phyloP scores from a whole-genome alignment of 2,329 filamentous ascomycete species.

The Nothomitra cinnamomea region DNA sequence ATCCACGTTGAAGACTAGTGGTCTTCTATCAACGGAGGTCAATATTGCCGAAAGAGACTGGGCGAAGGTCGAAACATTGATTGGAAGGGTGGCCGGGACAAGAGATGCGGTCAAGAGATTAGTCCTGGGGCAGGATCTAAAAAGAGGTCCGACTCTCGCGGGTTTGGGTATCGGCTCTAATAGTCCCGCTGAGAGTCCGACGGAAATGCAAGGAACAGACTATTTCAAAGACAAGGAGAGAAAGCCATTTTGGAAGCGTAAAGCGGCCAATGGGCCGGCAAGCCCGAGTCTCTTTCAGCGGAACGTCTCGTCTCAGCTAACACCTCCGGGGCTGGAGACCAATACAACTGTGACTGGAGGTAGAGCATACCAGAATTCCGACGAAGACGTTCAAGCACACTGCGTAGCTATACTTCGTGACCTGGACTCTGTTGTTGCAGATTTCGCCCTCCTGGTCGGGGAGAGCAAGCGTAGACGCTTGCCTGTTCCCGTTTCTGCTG shows the following conservation, averaged over 20 bases:
- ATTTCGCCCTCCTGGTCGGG: conserved; percentile 61
- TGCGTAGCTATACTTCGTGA: conserved; percentile 71
- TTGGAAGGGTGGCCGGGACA: conserved; percentile 73
- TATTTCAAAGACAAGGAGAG: conserved; percentile 33
- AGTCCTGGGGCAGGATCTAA: conserved; percentile 66
- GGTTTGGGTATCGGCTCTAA: conserved; percentile 16
- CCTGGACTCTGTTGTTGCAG: conserved; percentile 64
- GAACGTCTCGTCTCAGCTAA: conserved; percentile 36
- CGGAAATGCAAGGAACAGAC: conserved; percentile 13
- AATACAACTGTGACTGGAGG: conserved; percentile 25
- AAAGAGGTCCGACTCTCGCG: conserved; percentile 28
- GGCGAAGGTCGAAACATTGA: conserved; percentile 68
- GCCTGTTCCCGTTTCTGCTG: conserved; percentile 33
- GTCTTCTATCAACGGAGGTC: conserved; percentile 9
- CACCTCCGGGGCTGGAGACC: conserved; percentile 20
- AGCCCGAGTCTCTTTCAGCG: conserved; percentile 28
- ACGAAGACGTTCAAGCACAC: conserved; percentile 43
- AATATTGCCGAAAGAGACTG: conserved; percentile 55
- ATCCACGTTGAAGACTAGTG: conserved; percentile 17
- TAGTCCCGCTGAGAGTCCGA: conserved; percentile 11
- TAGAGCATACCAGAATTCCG: conserved; percentile 1
- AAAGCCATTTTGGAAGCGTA: conserved; percentile 83
- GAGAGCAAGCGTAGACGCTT: conserved; percentile 65
- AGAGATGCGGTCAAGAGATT: conserved; percentile 75
- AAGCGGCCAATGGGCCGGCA: conserved; percentile 39